These are phyloP conservation scores for Berkeleyomyces rouxiae DNA, from an alignment of 2,329 filamentous ascomycete species.

Conservation along the genomic window DNA sequence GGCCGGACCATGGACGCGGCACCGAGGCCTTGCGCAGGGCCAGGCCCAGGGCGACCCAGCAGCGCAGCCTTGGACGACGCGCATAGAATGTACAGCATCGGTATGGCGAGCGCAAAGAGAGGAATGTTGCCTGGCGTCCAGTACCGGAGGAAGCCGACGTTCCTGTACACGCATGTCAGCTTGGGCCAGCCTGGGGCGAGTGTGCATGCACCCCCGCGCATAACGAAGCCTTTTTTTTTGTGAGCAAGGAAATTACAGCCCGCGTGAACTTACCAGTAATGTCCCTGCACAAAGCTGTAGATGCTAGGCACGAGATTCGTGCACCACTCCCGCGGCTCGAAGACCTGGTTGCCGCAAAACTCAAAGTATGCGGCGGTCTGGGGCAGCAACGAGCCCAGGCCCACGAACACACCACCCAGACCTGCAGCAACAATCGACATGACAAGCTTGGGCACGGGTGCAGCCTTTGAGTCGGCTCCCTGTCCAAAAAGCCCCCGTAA, in stretches of 20 bases:
- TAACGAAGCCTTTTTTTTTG: not conserved
- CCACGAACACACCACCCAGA: slow-evolving; percentile 51
- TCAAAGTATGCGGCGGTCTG: slow-evolving; percentile 58
- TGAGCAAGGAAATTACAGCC: not conserved
- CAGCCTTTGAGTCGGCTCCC: not conserved
- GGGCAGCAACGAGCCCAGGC: slow-evolving; percentile 49
- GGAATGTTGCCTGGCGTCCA: slow-evolving; percentile 80
- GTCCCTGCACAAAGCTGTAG: slow-evolving; percentile 72
- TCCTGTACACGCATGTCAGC: slow-evolving; percentile 35
- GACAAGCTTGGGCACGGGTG: slow-evolving; percentile 11
- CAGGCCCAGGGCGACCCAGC: not conserved
- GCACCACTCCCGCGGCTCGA: slow-evolving; percentile 53
- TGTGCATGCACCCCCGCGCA: not conserved
- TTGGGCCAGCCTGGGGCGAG: not conserved
- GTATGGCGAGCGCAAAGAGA: slow-evolving; percentile 67
- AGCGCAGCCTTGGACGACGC: slow-evolving; percentile 2
- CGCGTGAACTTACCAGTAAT: slow-evolving; percentile 59
- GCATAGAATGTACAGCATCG: slow-evolving; percentile 51
- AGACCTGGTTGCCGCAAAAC: slow-evolving; percentile 38
- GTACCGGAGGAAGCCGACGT: slow-evolving; percentile 73
- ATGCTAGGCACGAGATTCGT: slow-evolving; percentile 58
- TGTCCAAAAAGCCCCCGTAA: slow-evolving; percentile 10
- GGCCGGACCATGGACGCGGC: slow-evolving; percentile 1
- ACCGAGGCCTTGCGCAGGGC: not conserved
- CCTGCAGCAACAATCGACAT: slow-evolving; percentile 36